Base-by-base conservation (phyloP, 345 rosid genomes). In the Euclidium syriacum region DNA sequence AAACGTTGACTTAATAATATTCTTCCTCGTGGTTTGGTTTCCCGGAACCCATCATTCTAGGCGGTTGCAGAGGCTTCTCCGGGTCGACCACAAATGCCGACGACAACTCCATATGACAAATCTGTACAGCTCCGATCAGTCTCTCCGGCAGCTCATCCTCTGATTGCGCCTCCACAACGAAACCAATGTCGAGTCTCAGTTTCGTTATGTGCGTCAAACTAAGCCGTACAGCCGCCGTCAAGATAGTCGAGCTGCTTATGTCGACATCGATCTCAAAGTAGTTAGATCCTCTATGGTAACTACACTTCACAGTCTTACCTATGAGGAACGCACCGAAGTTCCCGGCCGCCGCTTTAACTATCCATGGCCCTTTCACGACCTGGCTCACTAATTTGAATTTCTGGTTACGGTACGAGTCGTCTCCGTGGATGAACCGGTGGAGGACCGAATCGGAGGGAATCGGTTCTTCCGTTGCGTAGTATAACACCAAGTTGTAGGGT, bases 131-230 rank as follows among this genome's bases (percentile, higher is more conserved):
- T 12, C 98, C 96, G 4, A 88, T 72, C 56, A 91, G 59, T 58
- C 57, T 88, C 78, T 91, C 95, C 27, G 95, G 98, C 67, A 86
- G 72, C 83, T 88, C 96, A 6, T 81, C 82, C 70, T 84, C 91
- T 61, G 73, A 10, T 74, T 79, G 79, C 49, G 82, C 80, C 79
- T 91, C 91, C 51, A 85, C 81, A 41, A 86, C 75, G 36, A 88
- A 85, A 3, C 98, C 96, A 82, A 88, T 69, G 33, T 86, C 96
- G n/a, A 77, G 19, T 3, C 77, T 69, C 47, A 91, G 78, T 70
- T 65, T 68, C 51, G 88, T 78, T 54, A 79, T 62, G 55, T 71
- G 79, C 18, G 83, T 79, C 54, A 88, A 58, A 20, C 74, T 72
- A 6, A 91, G 74, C 53, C 85, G 79, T n/a, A 79, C 22, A 25